These are phyloP conservation scores for Miamiensis avidus DNA, from an alignment of 169 alveolate genomes.

Conservation along the genomic window DNA sequence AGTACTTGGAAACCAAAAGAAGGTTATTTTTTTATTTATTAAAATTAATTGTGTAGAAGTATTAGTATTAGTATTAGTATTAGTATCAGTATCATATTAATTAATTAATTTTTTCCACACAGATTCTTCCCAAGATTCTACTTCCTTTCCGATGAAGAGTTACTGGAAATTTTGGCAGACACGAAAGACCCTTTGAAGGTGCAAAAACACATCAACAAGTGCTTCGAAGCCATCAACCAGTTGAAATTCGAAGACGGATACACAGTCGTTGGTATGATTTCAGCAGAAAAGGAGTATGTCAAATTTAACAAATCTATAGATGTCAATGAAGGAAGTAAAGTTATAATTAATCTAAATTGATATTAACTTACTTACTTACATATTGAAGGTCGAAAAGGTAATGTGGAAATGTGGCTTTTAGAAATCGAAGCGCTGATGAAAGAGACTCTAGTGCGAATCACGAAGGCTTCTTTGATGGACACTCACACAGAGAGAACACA, in stretches of 20 bases:
- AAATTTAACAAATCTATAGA: conserved; percentile 76
- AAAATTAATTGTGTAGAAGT: conserved; percentile 40
- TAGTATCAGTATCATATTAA: too few species aligned
- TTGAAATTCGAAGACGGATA: conserved; percentile 73
- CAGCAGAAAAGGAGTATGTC: conserved; percentile 90
- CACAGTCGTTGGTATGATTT: conserved; percentile 80
- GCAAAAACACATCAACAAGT: conserved; percentile 92
- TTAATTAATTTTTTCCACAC: conserved; percentile 33
- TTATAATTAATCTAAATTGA: neutral
- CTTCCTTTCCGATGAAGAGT: conserved; percentile 95
- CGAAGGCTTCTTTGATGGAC: conserved; percentile 77
- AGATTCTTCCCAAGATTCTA: conserved; percentile 90
- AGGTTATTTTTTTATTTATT: too few species aligned
- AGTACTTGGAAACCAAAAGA: conserved; percentile 92
- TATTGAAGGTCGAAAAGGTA: conserved; percentile 81
- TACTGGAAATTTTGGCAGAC: conserved; percentile 91
- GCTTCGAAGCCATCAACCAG: conserved; percentile 90
- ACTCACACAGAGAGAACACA: conserved; percentile 79
- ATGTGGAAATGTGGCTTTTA: conserved; percentile 93
- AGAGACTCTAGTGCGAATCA: conserved; percentile 75
- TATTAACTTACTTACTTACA: conserved; percentile 29
- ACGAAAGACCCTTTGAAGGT: conserved; percentile 93
- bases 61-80: too few species aligned
- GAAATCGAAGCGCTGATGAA: conserved; percentile 87
- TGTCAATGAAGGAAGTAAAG: conserved; percentile 68